Conservation (phyloP, 2,329 filamentous ascomycete genomes). For the Aspergillus hortae region DNA sequence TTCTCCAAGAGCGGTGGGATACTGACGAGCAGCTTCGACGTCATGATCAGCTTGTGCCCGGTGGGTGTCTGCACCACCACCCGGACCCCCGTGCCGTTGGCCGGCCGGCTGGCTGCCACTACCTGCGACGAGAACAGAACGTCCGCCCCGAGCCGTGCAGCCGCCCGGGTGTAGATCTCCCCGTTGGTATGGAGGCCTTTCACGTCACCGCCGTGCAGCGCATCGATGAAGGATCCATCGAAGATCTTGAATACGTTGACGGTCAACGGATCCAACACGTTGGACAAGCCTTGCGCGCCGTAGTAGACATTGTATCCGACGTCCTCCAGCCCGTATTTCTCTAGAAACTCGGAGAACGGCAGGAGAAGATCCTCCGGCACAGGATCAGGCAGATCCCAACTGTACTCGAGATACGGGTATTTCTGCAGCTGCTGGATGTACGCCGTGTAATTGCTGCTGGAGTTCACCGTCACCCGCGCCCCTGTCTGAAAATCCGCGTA, state of each 20-base stretch:
- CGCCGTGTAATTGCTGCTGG: not conserved
- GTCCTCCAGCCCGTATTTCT: slow-evolving; percentile 9
- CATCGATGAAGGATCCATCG: not conserved
- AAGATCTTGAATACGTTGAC: slow-evolving; percentile 8
- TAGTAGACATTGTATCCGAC: slow-evolving; percentile 10
- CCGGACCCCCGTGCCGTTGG: slow-evolving; percentile 18
- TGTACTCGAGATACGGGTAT: slow-evolving; percentile 10
- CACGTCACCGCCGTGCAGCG: not conserved
- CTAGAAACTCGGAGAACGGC: slow-evolving; percentile 13
- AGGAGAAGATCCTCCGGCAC: slow-evolving; percentile 12
- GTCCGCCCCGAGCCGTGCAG: slow-evolving; percentile 20
- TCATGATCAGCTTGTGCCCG: slow-evolving; percentile 29
- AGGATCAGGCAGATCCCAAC: slow-evolving; percentile 10
- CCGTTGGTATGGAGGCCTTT: not conserved
- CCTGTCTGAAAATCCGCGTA: not conserved
- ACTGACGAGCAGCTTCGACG: slow-evolving; percentile 35
- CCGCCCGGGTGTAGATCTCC: slow-evolving; percentile 3
- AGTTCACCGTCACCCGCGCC: not conserved
- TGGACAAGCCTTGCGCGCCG: slow-evolving; percentile 2
- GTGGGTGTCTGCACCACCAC: slow-evolving; percentile 24
- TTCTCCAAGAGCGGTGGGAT: slow-evolving; percentile 34
- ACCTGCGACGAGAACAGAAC: slow-evolving; percentile 36
- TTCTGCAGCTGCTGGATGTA: slow-evolving; percentile 7
- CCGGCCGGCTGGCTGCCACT: slow-evolving; percentile 22
- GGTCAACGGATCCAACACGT: not conserved